A percentile compares a stretch with the other conserved stretches of the same genome.
phyloP scores from a whole-genome alignment of 257 asterid genomes.

The Galeopsis tetrahit region DNA sequence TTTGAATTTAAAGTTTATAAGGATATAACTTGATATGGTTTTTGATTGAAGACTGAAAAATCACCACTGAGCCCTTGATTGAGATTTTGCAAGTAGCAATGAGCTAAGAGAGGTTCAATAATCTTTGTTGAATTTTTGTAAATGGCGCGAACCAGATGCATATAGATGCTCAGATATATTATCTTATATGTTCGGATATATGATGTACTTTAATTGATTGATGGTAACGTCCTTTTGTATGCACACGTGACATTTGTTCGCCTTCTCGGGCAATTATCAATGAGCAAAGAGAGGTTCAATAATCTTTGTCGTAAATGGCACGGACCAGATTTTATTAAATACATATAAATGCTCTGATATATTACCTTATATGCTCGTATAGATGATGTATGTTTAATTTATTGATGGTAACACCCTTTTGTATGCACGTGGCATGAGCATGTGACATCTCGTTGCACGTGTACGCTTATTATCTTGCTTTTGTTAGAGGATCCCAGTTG shows the following conservation, averaged over 20 bases:
- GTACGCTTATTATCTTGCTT: conserved; percentile 4
- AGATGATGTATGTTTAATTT: not conserved
- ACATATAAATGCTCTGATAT: not conserved
- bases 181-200: not conserved
- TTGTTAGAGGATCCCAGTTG: conserved; percentile 2
- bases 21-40: conserved; percentile 9
- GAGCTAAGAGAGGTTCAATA: conserved; percentile 13
- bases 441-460: not conserved
- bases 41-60: conserved; percentile 14
- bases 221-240: conserved; percentile 10
- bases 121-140: not conserved
- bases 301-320: not conserved
- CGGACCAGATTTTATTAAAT: not conserved
- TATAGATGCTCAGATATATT: not conserved
- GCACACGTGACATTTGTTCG: not conserved
- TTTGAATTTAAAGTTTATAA: conserved; percentile 10
- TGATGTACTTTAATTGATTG: too few species aligned
- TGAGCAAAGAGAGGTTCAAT: conserved; percentile 8
- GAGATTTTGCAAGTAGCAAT: conserved; percentile 11
- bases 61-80: conserved; percentile 22
- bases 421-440: not conserved
- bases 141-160: not conserved
- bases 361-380: not conserved
- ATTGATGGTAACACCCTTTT: conserved; percentile 12
- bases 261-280: not conserved